Evolutionary conservation across 2,329 filamentous ascomycete species (phyloP), one percentile per base, ranked within the genome.

Genomic region (Aspergillus versicolor): DNA sequence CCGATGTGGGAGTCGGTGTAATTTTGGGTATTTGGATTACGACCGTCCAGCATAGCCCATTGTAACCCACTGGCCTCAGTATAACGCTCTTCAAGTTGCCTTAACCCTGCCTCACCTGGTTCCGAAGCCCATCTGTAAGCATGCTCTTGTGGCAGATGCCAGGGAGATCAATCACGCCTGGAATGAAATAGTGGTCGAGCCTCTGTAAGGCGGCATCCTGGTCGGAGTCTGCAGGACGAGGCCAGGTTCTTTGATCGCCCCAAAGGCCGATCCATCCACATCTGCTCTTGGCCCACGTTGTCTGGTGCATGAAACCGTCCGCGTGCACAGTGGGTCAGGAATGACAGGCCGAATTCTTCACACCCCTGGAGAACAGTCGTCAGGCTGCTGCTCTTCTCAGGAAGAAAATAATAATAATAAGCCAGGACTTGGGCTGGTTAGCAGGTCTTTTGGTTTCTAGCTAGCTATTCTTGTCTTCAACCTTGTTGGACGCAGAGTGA

Each of bases 291-390:
- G 68, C 70, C 70, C 70, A 73, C 70, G 70, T 73, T 73, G 67
- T 70, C 67, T 68, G 65, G 67, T 70, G 70, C 70, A 70, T 70
- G 67, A 69, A 68, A 72, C 69, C 67, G 65, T 70, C 67, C 70
- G 71, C 71, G 70, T 73, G 69, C 69, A 63, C 63, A 62, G 70
- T 73, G 71, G 71, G 66, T 70, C 70, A 62, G 64, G 65, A 67
- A 68, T 73, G 70, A 71, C 70, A 73, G 70, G 66, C 68, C 65
- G 54, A 67, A 65, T 70, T 69, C 66, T 69, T 66, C 69, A 70
- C 63, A 59, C 60, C 63, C 61, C 61, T 64, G 58, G 56, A 59
- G 51, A 44, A 52, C 40, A 42, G n/a, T 5, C 19, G 34, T 37
- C 12, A 37, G 34, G 15, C 34, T 37, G 34, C 34, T 37, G 34